Percentiles rank a stretch among this genome's conserved stretches.
These are phyloP conservation scores for Tuber borchii DNA, from an alignment of 495 filamentous ascomycete genomes.

Conservation along the genomic window DNA sequence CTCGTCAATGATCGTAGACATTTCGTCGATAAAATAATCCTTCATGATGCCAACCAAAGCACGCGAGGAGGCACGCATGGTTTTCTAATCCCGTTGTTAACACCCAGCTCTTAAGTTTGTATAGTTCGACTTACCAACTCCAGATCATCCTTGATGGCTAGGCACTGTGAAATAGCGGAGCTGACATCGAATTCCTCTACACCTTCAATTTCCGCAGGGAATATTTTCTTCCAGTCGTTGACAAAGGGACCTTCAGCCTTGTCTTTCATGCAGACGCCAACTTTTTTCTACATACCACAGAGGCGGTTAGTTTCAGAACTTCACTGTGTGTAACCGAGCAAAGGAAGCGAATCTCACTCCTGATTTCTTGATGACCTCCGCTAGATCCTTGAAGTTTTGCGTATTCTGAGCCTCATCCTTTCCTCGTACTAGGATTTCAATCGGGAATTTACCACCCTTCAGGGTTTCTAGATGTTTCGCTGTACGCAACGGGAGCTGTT, in stretches of 20 bases:
- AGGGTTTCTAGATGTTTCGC: constrained; percentile 89
- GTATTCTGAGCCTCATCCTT: constrained; percentile 86
- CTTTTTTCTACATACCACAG: constrained; percentile 62
- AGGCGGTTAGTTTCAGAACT: not conserved
- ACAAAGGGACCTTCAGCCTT: constrained; percentile 78
- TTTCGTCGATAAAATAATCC: constrained; percentile 92
- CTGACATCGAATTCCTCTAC: constrained; percentile 84
- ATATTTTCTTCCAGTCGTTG: constrained; percentile 88
- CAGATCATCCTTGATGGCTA: constrained; percentile 93
- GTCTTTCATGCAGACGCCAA: constrained; percentile 80
- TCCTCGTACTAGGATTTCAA: constrained; percentile 80
- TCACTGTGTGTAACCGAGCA: not conserved
- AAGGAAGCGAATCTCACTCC: constrained; percentile 56
- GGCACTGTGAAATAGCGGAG: constrained; percentile 67
- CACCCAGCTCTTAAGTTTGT: not conserved
- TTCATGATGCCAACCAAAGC: constrained; percentile 88
- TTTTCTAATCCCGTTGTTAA: constrained; percentile 51
- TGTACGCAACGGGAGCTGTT: constrained; percentile 44
- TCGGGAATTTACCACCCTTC: constrained; percentile 80
- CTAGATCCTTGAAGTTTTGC: constrained; percentile 73
- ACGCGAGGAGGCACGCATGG: constrained; percentile 85
- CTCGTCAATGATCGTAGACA: constrained; percentile 87
- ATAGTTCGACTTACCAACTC: constrained; percentile 58
- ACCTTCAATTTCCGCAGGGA: constrained; percentile 67
- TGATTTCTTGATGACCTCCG: constrained; percentile 75